Evolutionary conservation across 208 protist genomes (phyloP), one percentile per base, ranked within the genome.

Genomic region (Crithidia expoeki): DNA sequence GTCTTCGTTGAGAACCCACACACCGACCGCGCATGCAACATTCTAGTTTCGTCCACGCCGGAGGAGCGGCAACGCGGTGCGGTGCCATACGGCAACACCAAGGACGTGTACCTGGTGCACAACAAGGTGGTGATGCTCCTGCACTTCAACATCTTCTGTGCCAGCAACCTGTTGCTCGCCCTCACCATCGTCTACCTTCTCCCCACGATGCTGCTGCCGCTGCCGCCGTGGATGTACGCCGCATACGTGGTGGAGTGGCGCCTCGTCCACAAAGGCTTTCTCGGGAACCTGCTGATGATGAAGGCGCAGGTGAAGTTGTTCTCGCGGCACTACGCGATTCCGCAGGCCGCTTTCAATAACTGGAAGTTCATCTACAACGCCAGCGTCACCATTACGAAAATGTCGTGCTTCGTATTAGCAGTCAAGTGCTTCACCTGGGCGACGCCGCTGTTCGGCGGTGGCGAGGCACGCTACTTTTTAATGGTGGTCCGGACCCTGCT

Each of bases 1-100:
- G 86, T 80, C 7, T 77, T 98, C 17, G 93, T 98, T 7, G 96
- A 98, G 69, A 97, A 97, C 56, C 96, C 95, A 47, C 96, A 94
- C 74, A 96, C 93, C 79, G 79, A 91, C 38, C 87, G 85, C 53
- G 94, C 87, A n/a, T 93, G 94, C 68, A 77, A 72, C 63, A 53
- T 59, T 16, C 42, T 74, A 59, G 34, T 51, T 10, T 66, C 68
- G 16, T 59, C 68, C 30, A 61, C 68, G 36, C 58, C 17, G 19
- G 68, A 73, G 58, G 80, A 91, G 56, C 68, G 77, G 53, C 64
- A 79, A 50, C 76, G 84, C 23, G 38, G 91, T 33, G 74, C 66
- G 7, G 64, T 87, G 16, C 50, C 88, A n/a, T 90, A 88, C 72
- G 81, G 80, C 14, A 59, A 71, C 33, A 80, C 75, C 34, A 52